phyloP scores from a whole-genome alignment of 2,329 filamentous ascomycete species.

The Cytospora chrysosperma region DNA sequence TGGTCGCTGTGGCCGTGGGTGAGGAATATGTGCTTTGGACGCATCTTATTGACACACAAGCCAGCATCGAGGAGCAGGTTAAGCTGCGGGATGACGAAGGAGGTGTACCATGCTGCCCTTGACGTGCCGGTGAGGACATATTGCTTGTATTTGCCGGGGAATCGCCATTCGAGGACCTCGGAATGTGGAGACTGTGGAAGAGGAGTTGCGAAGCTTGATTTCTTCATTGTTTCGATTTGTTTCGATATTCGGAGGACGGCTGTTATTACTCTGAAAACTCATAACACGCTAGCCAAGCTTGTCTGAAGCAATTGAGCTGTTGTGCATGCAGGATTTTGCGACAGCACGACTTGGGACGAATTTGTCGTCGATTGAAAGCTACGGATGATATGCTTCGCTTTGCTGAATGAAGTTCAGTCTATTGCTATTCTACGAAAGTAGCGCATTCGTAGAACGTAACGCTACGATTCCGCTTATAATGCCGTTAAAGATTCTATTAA shows the following conservation, averaged over 20 bases:
- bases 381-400: background rate
- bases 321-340: background rate
- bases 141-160: constrained; percentile 43
- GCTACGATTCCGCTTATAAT: background rate
- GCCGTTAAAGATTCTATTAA: background rate
- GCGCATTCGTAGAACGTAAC: too few relatives aligned
- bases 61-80: constrained; percentile 51
- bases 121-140: constrained; percentile 46
- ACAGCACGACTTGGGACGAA: background rate
- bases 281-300: background rate
- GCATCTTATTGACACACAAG: constrained; percentile 43
- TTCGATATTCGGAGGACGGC: background rate
- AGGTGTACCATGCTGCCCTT: constrained; percentile 52
- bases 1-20: constrained; percentile 52
- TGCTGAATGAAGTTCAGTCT: background rate
- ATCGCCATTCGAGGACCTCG: constrained; percentile 45
- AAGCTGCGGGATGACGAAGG: constrained; percentile 49
- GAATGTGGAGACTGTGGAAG: constrained; percentile 45
- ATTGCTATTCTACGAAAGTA: too few relatives aligned
- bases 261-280: background rate
- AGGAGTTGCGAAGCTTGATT: constrained; percentile 40
- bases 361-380: background rate
- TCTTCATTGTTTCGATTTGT: background rate
- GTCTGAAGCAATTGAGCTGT: background rate
- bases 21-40: constrained; percentile 50